phyloP scores from a whole-genome alignment of 805 yeast species.

The Kurtzmaniella fragi region DNA sequence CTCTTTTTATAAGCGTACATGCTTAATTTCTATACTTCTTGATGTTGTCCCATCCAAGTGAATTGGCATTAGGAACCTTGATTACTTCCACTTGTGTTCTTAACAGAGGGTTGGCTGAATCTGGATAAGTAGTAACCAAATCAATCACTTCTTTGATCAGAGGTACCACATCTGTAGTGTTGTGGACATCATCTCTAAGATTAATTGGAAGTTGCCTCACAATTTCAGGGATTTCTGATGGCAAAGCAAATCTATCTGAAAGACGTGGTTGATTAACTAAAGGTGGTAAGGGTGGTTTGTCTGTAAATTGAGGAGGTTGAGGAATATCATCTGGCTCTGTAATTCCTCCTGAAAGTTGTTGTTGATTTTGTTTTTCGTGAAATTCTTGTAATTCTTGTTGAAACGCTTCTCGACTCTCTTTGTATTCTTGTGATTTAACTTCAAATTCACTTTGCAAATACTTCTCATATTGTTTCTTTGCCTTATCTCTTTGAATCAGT shows the following conservation, averaged over 20 bases:
- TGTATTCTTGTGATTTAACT: conserved; percentile 9
- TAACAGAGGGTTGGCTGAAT: conserved; percentile 25
- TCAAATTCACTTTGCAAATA: conserved; percentile 8
- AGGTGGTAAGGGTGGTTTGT: conserved; percentile 7
- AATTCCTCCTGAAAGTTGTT: not conserved
- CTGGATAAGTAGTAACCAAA: conserved; percentile 25
- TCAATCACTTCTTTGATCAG: conserved; percentile 32
- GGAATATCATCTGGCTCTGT: conserved; percentile 12
- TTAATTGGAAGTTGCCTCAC: conserved; percentile 27
- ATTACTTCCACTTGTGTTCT: conserved; percentile 34
- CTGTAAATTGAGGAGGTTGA: not conserved
- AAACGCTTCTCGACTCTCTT: conserved; percentile 10
- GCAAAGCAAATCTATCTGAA: conserved; percentile 25
- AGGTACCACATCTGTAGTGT: conserved; percentile 8
- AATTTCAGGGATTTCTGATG: conserved; percentile 29
- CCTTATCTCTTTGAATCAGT: conserved; percentile 12
- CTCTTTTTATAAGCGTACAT: no score
- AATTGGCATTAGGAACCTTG: conserved; percentile 39
- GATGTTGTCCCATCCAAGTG: conserved; percentile 41
- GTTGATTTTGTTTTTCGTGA: conserved; percentile 4
- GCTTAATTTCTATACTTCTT: conserved; percentile 20
- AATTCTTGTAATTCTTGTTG: conserved; percentile 16
- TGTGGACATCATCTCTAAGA: conserved; percentile 16
- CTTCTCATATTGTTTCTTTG: conserved; percentile 9
- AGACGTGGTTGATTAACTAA: conserved; percentile 12